Percentiles rank a stretch among this genome's conserved stretches.
These are phyloP conservation scores for Marasmius tenuissimus DNA, from an alignment of 1,284 basidiomycete genomes.

Conservation along the genomic window DNA sequence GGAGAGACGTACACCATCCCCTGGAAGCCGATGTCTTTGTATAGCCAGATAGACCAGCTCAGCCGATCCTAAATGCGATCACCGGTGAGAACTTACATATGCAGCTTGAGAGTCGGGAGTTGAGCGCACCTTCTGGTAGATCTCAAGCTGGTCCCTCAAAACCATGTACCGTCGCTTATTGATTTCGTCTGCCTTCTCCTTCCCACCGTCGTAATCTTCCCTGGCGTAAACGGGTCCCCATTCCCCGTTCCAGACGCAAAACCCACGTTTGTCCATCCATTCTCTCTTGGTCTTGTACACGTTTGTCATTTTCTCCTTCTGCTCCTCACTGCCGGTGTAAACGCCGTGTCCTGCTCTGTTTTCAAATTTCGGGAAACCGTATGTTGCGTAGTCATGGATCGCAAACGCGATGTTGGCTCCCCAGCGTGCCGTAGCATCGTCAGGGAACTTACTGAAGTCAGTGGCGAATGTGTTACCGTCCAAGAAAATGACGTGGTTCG, in stretches of 20 bases:
- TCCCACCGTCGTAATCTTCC: constrained; percentile 53
- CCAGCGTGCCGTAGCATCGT: constrained; percentile 55
- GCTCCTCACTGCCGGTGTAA: constrained; percentile 14
- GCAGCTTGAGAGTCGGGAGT: not conserved
- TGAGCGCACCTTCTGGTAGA: constrained; percentile 60
- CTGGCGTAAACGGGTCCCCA: constrained; percentile 20
- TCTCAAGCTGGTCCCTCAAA: constrained; percentile 68
- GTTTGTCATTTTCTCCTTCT: constrained; percentile 14
- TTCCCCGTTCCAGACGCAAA: constrained; percentile 67
- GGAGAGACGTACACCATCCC: constrained; percentile 75
- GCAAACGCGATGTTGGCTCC: constrained; percentile 19
- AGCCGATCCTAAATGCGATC: constrained; percentile 50
- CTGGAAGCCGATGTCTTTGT: constrained; percentile 86
- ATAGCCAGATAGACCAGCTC: constrained; percentile 84
- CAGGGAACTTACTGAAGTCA: constrained; percentile 69
- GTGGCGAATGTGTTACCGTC: constrained; percentile 77
- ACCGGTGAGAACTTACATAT: not conserved
- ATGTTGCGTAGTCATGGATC: constrained; percentile 18
- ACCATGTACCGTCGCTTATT: constrained; percentile 67
- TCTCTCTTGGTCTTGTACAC: constrained; percentile 17
- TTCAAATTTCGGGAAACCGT: constrained; percentile 17
- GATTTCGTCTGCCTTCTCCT: constrained; percentile 54
- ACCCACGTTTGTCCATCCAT: constrained; percentile 56
- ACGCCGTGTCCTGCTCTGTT: constrained; percentile 3
- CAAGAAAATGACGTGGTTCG: constrained; percentile 63